These are phyloP conservation scores for Hypoxylon lienhwacheense DNA, from an alignment of 495 filamentous ascomycete species.

Conservation along the genomic window DNA sequence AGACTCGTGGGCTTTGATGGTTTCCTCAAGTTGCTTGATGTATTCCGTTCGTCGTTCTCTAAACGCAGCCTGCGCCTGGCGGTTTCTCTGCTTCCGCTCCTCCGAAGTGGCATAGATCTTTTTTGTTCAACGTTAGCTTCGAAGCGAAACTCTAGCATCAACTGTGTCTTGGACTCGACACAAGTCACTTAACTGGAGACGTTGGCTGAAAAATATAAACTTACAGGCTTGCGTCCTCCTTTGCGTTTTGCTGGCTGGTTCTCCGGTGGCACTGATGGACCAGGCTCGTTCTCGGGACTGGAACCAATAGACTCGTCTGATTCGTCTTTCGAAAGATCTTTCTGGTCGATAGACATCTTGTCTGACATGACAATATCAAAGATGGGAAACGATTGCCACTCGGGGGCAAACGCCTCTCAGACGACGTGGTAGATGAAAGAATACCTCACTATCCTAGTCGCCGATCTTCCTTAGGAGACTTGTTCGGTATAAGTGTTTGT, in stretches of 20 bases:
- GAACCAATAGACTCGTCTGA: constrained; percentile 60
- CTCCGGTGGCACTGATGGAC: constrained; percentile 44
- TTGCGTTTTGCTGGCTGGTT: constrained; percentile 76
- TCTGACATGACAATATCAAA: constrained; percentile 53
- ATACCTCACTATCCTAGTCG: constrained; percentile 2
- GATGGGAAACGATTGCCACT: constrained; percentile 35
- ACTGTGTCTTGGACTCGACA: constrained; percentile 7
- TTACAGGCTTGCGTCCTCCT: constrained; percentile 94
- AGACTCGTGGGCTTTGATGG: constrained; percentile 96
- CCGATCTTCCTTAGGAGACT: constrained; percentile 20
- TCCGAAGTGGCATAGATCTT: constrained; percentile 98
- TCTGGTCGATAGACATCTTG: constrained; percentile 63
- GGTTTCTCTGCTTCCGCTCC: constrained; percentile 95
- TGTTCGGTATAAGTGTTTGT: constrained; percentile 23
- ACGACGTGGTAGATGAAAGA: constrained; percentile 7
- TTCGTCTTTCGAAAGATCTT: constrained; percentile 52
- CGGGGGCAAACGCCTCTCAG: constrained; percentile 41
- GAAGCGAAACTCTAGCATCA: constrained; percentile 24
- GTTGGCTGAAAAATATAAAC: constrained; percentile 40
- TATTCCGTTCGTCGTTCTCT: constrained; percentile 96
- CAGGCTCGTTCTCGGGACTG: constrained; percentile 54
- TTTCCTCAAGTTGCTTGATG: constrained; percentile 97
- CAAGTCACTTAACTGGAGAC: constrained; percentile 32
- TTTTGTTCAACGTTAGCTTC: constrained; percentile 46
- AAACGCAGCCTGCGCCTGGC: constrained; percentile 96